A percentile compares a stretch with the other conserved stretches of the same genome.
These are phyloP conservation scores for Penicillium chermesinum DNA, from an alignment of 495 filamentous ascomycete genomes.

Conservation along the genomic window DNA sequence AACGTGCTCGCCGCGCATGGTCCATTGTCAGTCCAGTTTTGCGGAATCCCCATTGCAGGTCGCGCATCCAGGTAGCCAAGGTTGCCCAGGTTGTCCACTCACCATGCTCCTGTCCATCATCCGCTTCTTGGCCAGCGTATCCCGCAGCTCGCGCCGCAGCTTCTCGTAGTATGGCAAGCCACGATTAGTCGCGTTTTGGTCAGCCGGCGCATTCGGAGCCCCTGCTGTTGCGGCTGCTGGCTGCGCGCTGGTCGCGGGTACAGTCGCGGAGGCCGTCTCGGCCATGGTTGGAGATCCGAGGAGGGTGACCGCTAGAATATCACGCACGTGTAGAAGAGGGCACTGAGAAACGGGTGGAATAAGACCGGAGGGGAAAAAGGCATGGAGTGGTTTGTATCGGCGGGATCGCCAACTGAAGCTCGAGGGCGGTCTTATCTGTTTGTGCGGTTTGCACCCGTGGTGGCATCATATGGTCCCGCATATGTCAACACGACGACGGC, in stretches of 20 bases:
- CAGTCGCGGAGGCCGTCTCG: constrained; percentile 45
- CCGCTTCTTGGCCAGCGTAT: constrained; percentile 62
- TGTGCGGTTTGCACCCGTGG: constrained; percentile 36
- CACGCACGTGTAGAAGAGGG: no score
- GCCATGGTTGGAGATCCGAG: constrained; percentile 38
- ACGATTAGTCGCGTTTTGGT: constrained; percentile 34
- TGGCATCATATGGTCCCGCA: constrained; percentile 7
- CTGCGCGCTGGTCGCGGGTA: constrained; percentile 16
- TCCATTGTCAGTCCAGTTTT: no score
- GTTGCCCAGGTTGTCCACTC: not conserved
- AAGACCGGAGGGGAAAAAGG: not conserved
- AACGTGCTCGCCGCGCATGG: no score
- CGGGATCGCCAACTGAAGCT: not conserved
- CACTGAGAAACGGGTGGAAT: no score
- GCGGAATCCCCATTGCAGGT: no score
- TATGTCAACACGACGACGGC: not conserved
- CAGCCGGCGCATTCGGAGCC: constrained; percentile 29
- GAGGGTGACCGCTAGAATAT: no score
- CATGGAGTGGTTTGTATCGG: not conserved
- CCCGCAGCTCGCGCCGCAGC: constrained; percentile 61
- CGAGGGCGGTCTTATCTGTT: constrained; percentile 32
- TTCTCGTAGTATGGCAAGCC: constrained; percentile 69
- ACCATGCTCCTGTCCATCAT: constrained; percentile 64
- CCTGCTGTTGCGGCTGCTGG: constrained; percentile 19
- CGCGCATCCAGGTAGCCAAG: no score